Evolutionary conservation across 78 protist genomes (phyloP), one percentile per base, ranked within the genome.

Genomic region (Emiliania huxleyi): DNA sequence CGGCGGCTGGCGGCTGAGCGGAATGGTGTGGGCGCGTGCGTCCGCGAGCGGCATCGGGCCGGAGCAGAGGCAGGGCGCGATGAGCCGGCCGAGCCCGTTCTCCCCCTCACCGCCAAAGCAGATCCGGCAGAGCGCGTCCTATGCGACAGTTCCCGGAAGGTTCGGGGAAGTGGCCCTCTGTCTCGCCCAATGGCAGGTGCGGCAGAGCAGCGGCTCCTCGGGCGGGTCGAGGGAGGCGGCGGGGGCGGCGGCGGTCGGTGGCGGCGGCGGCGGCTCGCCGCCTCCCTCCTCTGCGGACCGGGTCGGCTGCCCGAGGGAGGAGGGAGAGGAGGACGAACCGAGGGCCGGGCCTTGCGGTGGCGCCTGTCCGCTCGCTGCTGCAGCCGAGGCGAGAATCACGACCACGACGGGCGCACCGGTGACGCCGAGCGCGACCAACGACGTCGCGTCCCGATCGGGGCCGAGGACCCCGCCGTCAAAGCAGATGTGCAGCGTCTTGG

Each of bases 21-120:
- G n/a, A n/a, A n/a, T n/a, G n/a, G n/a, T n/a, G n/a, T n/a, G n/a
- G n/a, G n/a, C n/a, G n/a, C n/a, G n/a, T n/a, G n/a, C 69, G 83
- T 90, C 84, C 29, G 37, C 69, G 22, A 21, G 35, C 38, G 62
- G 83, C 92, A 90, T 90, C 40, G 44, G 6, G 52, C 92, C 92
- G 5, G 75, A 23, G 75, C 75, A 62, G 75, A 62, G 75, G 75
- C 75, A 62, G 37, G 75, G 75, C 75, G 75, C 3, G 23, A 62
- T 62, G 75, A 62, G 75, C 23, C 75, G 37, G 75, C 75, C 75
- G 8, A 62, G 11, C 29, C 75, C 75, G n/a, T 62, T 8, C 33
- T 62, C 75, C 29, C 12, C 2, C 8, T 19, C 75, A 18, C 37
- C 75, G 75, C 37, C 2, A 15, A 62, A 62, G 75, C 75, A 62